phyloP scores from a whole-genome alignment of 352 stramenopile species.

The Halophytophthora polymorphica region DNA sequence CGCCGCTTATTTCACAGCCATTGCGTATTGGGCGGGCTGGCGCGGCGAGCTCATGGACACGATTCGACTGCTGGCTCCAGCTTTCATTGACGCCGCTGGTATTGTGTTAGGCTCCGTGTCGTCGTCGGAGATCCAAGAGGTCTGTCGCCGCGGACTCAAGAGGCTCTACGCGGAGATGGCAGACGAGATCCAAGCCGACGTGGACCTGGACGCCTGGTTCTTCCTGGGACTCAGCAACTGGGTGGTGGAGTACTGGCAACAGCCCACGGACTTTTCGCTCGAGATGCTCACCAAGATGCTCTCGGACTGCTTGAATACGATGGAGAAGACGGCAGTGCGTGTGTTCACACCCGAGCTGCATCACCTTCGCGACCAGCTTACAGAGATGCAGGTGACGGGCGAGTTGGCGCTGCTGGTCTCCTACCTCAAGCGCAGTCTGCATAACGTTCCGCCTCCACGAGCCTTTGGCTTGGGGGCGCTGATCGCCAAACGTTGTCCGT shows the following conservation, averaged over 20 bases:
- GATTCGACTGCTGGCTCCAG: constrained; percentile 45
- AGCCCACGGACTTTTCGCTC: constrained; percentile 71
- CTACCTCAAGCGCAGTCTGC: constrained; percentile 65
- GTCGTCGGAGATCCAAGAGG: constrained; percentile 37
- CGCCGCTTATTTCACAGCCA: constrained; percentile 48
- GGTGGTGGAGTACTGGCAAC: constrained; percentile 79
- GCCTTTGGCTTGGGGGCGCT: constrained; percentile 37
- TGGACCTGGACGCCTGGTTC: constrained; percentile 71
- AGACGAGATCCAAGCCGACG: constrained; percentile 52
- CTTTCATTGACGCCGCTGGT: constrained; percentile 62
- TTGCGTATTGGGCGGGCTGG: constrained; percentile 59
- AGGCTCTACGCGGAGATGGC: constrained; percentile 43
- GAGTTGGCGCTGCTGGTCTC: constrained; percentile 54
- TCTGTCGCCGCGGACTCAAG: constrained; percentile 43
- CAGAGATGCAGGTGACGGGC: constrained; percentile 33
- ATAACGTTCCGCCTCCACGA: constrained; percentile 49
- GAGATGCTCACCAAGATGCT: constrained; percentile 67
- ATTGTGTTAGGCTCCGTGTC: constrained; percentile 55
- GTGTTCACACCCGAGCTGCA: constrained; percentile 57
- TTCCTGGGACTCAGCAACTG: constrained; percentile 66
- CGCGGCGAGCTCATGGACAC: constrained; percentile 46
- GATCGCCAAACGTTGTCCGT: constrained; percentile 62
- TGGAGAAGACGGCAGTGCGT: constrained; percentile 48
- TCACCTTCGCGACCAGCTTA: constrained; percentile 43
- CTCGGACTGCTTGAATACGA: constrained; percentile 43